Base-by-base conservation (phyloP, 805 yeast species). In the Zygotorulaspora sp. region DNA sequence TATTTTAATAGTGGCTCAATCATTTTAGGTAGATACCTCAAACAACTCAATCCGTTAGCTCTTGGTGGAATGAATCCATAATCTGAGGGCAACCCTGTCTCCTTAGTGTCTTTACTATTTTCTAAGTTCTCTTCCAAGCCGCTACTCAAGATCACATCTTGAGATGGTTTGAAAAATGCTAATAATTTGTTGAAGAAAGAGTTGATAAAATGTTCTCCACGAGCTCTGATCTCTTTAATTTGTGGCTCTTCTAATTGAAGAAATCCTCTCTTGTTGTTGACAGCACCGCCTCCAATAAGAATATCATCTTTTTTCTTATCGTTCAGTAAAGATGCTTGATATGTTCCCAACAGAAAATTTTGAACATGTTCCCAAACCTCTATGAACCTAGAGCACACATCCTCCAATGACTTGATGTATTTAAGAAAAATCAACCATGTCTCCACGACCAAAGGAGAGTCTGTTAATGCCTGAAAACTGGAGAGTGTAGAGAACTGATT, bases 31-130 rank as follows among this genome's bases (percentile, higher is more conserved):
- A 76, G 55, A 48, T 74, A 78, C 45, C 72, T 67, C 23, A 78
- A 56, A 2, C 82, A 68, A 31, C 84, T 70, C 16, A 83, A 62
- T 6, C 82, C 73, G 51, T 81, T 83, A 1, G 87, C 68, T 37
- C 67, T 66, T 1, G 81, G 80, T 3, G 90, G 89, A 15, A 80
- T 53, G 49, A 78, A 79, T 1, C 80, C 80, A 54, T 66, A 75
- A 23, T 61, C 59, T 5, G 47, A 31, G 1, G 66, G 55, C 1
- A 50, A 30, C 5, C 66, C 67, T 8, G 58, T 48, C 9, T 49
- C 60, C 24, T 52, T 44, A 5, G 39, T 40, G 14, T 17, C 30
- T 7, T 7, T 21, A 21, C 10, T 7, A 10, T 21, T 10, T 21
- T 21, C 23, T 10, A 8, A 8, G 10, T 21, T 10, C 3, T 40